Percentiles rank a stretch among this genome's conserved stretches.
phyloP scores from a whole-genome alignment of 441 rosid genomes.

The Populus hybrid region DNA sequence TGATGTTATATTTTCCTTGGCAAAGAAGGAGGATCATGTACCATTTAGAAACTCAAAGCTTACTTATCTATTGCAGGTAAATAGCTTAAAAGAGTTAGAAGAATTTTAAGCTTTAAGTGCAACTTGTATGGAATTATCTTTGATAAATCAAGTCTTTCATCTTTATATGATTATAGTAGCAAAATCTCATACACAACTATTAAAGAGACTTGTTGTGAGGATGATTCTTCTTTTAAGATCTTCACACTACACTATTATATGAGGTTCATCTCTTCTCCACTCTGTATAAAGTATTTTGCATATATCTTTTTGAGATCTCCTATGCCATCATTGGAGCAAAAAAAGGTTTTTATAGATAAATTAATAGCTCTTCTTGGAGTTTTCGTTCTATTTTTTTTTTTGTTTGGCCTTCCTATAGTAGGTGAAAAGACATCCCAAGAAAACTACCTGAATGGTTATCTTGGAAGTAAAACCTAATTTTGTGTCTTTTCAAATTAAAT shows the following conservation, averaged over 20 bases:
- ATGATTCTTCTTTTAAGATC: background rate
- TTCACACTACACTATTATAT: background rate
- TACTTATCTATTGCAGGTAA: constrained; percentile 96
- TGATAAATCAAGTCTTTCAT: background rate
- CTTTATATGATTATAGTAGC: background rate
- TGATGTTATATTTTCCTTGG: constrained; percentile 91
- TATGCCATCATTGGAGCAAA: background rate
- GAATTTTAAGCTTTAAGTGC: background rate
- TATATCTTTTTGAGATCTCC: background rate
- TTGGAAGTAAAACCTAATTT: background rate
- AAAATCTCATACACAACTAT: background rate
- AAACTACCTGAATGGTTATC: background rate
- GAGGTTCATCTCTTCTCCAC: background rate
- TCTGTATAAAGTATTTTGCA: background rate
- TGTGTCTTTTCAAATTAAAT: background rate
- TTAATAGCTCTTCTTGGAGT: background rate
- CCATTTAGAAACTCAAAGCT: constrained; percentile 97
- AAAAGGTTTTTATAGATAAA: background rate
- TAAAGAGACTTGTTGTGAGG: background rate
- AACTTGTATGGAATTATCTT: background rate
- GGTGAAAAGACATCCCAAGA: background rate
- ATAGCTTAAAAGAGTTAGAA: background rate
- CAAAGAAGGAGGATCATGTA: constrained; percentile 95
- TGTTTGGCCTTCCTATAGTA: background rate
- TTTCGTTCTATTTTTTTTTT: background rate